Percentiles rank a stretch among this genome's conserved stretches.
Conservation (phyloP, 2,329 filamentous ascomycete species). For the Sarocladiaceae sp. region DNA sequence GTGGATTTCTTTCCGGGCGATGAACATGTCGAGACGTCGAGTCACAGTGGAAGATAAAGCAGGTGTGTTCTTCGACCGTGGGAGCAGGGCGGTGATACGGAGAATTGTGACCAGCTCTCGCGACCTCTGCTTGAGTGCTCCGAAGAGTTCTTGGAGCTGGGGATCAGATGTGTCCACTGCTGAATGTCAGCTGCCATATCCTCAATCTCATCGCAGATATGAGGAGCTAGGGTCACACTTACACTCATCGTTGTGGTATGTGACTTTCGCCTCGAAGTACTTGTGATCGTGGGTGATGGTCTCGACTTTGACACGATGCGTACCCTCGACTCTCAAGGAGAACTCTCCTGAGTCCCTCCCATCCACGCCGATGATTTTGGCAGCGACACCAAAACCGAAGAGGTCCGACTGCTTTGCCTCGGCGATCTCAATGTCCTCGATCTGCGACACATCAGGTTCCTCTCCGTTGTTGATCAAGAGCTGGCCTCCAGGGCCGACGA, state of each 20-base stretch:
- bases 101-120: slow-evolving; percentile 81
- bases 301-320: slow-evolving; percentile 69
- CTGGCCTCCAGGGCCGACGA: slow-evolving; percentile 68
- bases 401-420: slow-evolving; percentile 64
- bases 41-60: slow-evolving; percentile 78
- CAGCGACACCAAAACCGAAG: slow-evolving; percentile 75
- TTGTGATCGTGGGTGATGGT: slow-evolving; percentile 62
- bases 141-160: slow-evolving; percentile 65
- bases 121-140: slow-evolving; percentile 74
- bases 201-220: too few species aligned
- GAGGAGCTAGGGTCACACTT: slow-evolving; percentile 18
- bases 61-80: slow-evolving; percentile 56
- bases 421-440: slow-evolving; percentile 47
- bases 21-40: slow-evolving; percentile 79
- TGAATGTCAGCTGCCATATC: slow-evolving; percentile 4
- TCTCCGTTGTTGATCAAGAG: slow-evolving; percentile 63
- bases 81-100: slow-evolving; percentile 76
- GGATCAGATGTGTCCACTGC: slow-evolving; percentile 40
- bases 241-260: slow-evolving; percentile 65
- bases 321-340: slow-evolving; percentile 78
- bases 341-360: slow-evolving; percentile 70
- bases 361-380: slow-evolving; percentile 72
- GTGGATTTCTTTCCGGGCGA: slow-evolving; percentile 70
- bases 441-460: slow-evolving; percentile 35
- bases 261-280: slow-evolving; percentile 79